Evolutionary conservation across 805 yeast species (phyloP), one percentile per base, ranked within the genome.

Genomic region (Myxozyma geophila): DNA sequence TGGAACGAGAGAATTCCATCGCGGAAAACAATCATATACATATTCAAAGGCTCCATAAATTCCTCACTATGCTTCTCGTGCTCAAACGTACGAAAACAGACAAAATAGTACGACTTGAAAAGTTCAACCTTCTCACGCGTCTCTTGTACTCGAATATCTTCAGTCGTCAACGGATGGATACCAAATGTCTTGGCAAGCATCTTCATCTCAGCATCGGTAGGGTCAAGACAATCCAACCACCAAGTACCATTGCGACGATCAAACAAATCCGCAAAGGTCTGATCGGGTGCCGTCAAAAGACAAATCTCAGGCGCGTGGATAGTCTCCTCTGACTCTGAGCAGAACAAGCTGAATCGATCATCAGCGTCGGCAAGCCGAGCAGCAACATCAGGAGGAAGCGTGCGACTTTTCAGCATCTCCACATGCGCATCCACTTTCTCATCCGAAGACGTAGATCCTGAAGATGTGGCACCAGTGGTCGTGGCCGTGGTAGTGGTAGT

Each of bases 161-260:
- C 99, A 1, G 97, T 92, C 0, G 99, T 93, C 80, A 93, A 86
- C 37, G 99, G 99, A 80, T 93, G 99, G 77, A 93, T 90, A 9
- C 97, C 97, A 76, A 93, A 93, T 0, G 98, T 95, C 72, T 92
- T 92, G 9, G 97, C 88, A 47, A 95, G 75, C 71, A 90, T 87
- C 73, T 89, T 89, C 97, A 95, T 91, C 77, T 95, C 99, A 21
- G 87, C 86, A 73, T 93, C 98, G 0, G 97, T 90, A 6, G 99
- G 98, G 73, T 96, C 88, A 48, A 86, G 80, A 74, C 98, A 92
- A 75, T 95, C 98, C 50, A 95, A 79, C 98, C 98, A 93, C 98
- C 98, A 92, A 6, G 92, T 86, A 1, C 92, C 88, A 62, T 87
- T 86, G 19, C 87, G 87, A 52, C 84, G 82, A 60, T 83, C 82